These are phyloP conservation scores for Penicillium silybi DNA, from an alignment of 495 filamentous ascomycete genomes.

Conservation along the genomic window DNA sequence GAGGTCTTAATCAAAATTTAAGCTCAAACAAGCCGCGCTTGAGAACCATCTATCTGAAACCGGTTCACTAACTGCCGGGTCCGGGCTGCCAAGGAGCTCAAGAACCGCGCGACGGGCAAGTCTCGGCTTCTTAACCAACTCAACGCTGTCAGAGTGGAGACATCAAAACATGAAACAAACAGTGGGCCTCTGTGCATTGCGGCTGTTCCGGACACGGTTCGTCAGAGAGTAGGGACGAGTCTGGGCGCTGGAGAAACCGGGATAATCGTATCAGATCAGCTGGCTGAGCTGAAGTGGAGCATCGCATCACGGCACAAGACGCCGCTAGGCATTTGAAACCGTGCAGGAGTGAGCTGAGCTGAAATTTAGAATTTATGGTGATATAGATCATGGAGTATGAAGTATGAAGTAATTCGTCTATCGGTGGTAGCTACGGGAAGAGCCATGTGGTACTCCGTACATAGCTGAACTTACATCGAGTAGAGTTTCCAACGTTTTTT, in stretches of 20 bases:
- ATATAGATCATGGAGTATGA: not conserved
- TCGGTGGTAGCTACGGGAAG: not conserved
- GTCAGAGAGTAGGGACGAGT: not conserved
- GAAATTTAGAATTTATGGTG: too few relatives aligned
- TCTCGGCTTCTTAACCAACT: not conserved
- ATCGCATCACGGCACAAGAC: not conserved
- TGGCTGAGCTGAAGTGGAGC: not conserved
- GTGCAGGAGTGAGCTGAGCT: not conserved
- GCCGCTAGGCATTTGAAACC: not conserved
- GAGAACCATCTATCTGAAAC: not conserved
- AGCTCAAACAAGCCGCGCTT: not conserved
- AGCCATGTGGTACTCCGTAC: not conserved
- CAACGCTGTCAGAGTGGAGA: not conserved
- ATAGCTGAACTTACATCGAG: not conserved
- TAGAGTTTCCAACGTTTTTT: not conserved
- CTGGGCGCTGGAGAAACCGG: not conserved
- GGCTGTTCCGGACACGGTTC: not conserved
- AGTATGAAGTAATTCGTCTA: not conserved
- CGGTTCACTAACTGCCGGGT: not conserved
- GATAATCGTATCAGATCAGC: not conserved
- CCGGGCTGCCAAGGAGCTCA: not conserved
- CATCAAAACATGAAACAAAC: slow-evolving; percentile 3
- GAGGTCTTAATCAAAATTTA: not conserved
- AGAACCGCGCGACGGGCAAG: not conserved
- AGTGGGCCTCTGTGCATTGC: not conserved